Base-by-base conservation (phyloP, 345 rosid species). In the Tarenaya hassleriana region DNA sequence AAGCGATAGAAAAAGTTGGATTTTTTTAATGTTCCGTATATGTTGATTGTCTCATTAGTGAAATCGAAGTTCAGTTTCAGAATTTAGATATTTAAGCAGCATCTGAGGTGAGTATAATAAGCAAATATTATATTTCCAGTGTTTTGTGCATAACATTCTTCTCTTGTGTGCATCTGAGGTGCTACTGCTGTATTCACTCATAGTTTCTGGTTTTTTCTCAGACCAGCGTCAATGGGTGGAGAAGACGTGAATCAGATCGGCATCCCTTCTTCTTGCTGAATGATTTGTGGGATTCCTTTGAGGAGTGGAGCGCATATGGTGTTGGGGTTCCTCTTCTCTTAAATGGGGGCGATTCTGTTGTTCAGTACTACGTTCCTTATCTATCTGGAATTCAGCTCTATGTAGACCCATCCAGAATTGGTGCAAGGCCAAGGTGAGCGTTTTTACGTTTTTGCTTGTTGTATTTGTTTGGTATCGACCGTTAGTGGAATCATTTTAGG, bases 331-430 rank as follows among this genome's bases (percentile, higher is more conserved):
- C 97, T 5, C 73, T 84, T 49, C 49, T 82, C 21, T 76, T 88
- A 38, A 71, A 82, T 48, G 92, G 80, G 18, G 55, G 58, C 0
- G 80, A 88, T 60, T 69, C 64, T 15, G 97, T 85, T 52, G 69
- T 78, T 64, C 97, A 88, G 74, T 88, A 88, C 46, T 88, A 88
- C 63, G 88, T 80, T 29, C 97, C 97, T 0, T 88, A 77, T 65
- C 73, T 88, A 57, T 88, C 97, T 14, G 97, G 88, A n/a, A 85
- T 88, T 61, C 97, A 88, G 64, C 63, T 88, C 21, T 88, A 80
- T 56, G 63, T 70, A 31, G 84, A 79, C 12, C 60, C 73, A 16
- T 62, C 61, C 1, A 68, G 55, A 56, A n/a, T 44, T 15, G 44
- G n/a, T 33, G 10, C 52, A 1, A 51, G 35, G 41, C 40, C 27